phyloP scores from a whole-genome alignment of 345 rosid genomes.

The Populus deltoides region DNA sequence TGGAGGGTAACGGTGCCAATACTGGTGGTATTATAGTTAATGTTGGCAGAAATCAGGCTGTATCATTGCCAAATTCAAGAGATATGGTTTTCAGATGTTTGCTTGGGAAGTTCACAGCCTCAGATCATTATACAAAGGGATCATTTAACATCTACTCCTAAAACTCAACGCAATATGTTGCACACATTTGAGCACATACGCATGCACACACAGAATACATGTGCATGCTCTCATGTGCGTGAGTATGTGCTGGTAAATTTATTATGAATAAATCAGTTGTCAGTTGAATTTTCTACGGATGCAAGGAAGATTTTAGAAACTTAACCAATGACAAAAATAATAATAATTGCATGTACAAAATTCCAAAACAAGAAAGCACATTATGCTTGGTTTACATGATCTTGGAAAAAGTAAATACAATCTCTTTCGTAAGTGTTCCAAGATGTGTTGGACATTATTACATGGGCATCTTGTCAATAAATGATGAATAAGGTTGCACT shows the following conservation, averaged over 20 bases:
- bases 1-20: background rate
- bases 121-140: background rate
- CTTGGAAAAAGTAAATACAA: background rate
- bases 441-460: background rate
- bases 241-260: background rate
- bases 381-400: background rate
- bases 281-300: background rate
- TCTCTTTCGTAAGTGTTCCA: background rate
- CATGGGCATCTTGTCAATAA: background rate
- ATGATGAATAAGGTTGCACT: background rate
- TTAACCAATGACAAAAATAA: background rate
- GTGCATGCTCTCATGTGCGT: background rate
- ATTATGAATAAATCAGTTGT: background rate
- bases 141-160: background rate
- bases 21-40: background rate
- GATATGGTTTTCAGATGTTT: background rate
- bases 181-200: background rate
- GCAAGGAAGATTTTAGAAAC: background rate
- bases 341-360: background rate
- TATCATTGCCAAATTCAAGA: background rate
- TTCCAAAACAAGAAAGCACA: background rate
- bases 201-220: background rate
- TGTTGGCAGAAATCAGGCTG: background rate
- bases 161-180: background rate
- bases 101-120: background rate